A percentile compares a stretch with the other conserved stretches of the same genome.
These are phyloP conservation scores for Mycena metata DNA, from an alignment of 768 basidiomycete species.

Conservation along the genomic window DNA sequence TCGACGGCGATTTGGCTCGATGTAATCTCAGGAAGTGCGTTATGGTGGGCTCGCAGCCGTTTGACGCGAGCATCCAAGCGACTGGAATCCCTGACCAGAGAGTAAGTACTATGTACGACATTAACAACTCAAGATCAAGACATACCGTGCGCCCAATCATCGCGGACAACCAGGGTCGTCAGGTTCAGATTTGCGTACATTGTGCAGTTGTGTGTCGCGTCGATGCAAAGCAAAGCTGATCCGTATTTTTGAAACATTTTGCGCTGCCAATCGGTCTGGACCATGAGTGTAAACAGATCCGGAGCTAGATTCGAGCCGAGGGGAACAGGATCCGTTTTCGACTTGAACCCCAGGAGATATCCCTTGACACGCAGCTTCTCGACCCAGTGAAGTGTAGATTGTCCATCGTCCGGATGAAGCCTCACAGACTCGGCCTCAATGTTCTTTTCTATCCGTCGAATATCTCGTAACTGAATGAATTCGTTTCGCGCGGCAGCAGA, in stretches of 20 bases:
- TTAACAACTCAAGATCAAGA: not conserved
- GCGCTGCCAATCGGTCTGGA: conserved; percentile 27
- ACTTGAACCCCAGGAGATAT: conserved; percentile 11
- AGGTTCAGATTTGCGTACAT: conserved; percentile 31
- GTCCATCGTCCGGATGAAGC: conserved; percentile 1
- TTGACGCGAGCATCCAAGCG: conserved; percentile 43
- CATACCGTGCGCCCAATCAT: conserved; percentile 16
- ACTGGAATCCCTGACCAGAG: conserved; percentile 31
- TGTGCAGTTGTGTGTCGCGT: conserved; percentile 31
- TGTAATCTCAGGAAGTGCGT: conserved; percentile 25
- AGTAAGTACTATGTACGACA: no score
- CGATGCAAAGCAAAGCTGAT: conserved; percentile 9
- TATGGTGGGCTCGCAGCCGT: conserved; percentile 39
- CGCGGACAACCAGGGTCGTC: conserved; percentile 9
- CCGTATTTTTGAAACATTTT: conserved; percentile 24
- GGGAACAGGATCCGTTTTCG: conserved; percentile 12
- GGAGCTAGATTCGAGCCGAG: conserved; percentile 6
- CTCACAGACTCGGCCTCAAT: conserved; percentile 10
- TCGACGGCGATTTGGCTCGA: not conserved
- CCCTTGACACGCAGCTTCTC: not conserved
- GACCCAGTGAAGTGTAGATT: not conserved
- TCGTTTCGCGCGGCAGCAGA: not conserved
- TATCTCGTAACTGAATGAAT: conserved; percentile 13
- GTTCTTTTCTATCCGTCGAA: conserved; percentile 12
- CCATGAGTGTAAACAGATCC: conserved; percentile 20